Conservation (phyloP, 306 rosid species). For the Arachis stenosperma region DNA sequence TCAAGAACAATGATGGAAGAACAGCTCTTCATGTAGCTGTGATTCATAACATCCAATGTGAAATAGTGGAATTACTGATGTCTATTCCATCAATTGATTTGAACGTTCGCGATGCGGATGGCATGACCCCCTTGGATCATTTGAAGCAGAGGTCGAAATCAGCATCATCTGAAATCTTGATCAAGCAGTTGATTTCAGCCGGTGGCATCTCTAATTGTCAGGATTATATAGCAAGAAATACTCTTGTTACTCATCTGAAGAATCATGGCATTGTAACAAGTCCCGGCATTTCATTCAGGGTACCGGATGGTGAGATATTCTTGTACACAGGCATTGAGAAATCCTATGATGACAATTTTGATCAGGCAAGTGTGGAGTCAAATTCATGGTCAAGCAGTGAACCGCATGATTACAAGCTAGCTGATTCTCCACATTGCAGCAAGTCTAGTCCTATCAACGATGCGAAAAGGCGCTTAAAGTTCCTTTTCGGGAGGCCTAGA, state of each 20-base stretch:
- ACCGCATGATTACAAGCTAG: slow-evolving; percentile 46
- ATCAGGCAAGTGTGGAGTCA: slow-evolving; percentile 53
- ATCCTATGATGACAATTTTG: slow-evolving; percentile 51
- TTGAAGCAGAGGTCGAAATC: slow-evolving; percentile 67
- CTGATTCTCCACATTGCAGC: slow-evolving; percentile 46
- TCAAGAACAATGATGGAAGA: slow-evolving; percentile 78
- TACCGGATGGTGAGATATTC: slow-evolving; percentile 86
- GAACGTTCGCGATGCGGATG: slow-evolving; percentile 65
- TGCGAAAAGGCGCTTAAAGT: slow-evolving; percentile 60
- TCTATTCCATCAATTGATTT: slow-evolving; percentile 65
- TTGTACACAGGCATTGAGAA: slow-evolving; percentile 69
- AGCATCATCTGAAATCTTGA: slow-evolving; percentile 63
- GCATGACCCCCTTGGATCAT: slow-evolving; percentile 86
- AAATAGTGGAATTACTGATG: slow-evolving; percentile 78
- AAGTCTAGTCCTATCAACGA: slow-evolving; percentile 50
- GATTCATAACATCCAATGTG: slow-evolving; percentile 57
- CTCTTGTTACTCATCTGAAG: slow-evolving; percentile 64
- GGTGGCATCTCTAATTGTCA: slow-evolving; percentile 66
- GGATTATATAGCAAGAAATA: slow-evolving; percentile 53
- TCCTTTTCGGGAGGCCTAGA: slow-evolving; percentile 63
- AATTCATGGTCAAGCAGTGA: slow-evolving; percentile 56
- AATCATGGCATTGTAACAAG: slow-evolving; percentile 65
- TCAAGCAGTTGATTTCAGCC: slow-evolving; percentile 74
- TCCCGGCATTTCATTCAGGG: slow-evolving; percentile 90
- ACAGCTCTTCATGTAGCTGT: slow-evolving; percentile 86